Conservation (phyloP, 345 rosid species). For the Sisymbrium altissimum region DNA sequence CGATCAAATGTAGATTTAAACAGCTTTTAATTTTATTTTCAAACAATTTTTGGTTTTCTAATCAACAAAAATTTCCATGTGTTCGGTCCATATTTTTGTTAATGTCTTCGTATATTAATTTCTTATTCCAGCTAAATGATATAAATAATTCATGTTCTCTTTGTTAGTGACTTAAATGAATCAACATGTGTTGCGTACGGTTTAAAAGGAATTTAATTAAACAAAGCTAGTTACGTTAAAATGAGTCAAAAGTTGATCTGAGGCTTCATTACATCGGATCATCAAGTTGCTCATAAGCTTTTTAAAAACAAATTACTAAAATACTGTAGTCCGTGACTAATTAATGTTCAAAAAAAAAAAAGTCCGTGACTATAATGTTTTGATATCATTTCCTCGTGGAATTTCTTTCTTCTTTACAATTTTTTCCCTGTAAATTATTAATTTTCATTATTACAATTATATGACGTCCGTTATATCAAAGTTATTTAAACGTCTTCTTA, state of each 20-base stretch:
- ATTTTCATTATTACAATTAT: too few relatives aligned
- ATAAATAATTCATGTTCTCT: not conserved
- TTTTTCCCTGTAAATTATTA: too few relatives aligned
- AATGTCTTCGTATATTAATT: not conserved
- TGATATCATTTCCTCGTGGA: too few relatives aligned
- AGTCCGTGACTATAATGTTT: too few relatives aligned
- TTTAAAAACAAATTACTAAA: not conserved
- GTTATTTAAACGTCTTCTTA: too few relatives aligned
- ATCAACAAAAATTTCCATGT: not conserved
- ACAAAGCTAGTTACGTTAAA: slow-evolving; percentile 12
- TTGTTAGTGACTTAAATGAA: not conserved
- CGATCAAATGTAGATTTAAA: not conserved
- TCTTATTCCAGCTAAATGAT: not conserved
- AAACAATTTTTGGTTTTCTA: too few relatives aligned
- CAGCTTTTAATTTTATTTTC: not conserved
- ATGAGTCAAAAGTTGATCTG: slow-evolving; percentile 8
- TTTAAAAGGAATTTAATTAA: not conserved
- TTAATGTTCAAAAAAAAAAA: not conserved
- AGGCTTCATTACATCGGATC: slow-evolving; percentile 14
- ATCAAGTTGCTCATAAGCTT: not conserved
- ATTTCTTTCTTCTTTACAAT: too few relatives aligned
- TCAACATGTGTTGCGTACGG: not conserved
- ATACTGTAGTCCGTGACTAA: not conserved
- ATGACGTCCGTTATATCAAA: too few relatives aligned
- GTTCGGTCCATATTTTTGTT: not conserved